These are phyloP conservation scores for Ceratopteris richardii DNA, from an alignment of 75 land plant genomes.

Conservation along the genomic window DNA sequence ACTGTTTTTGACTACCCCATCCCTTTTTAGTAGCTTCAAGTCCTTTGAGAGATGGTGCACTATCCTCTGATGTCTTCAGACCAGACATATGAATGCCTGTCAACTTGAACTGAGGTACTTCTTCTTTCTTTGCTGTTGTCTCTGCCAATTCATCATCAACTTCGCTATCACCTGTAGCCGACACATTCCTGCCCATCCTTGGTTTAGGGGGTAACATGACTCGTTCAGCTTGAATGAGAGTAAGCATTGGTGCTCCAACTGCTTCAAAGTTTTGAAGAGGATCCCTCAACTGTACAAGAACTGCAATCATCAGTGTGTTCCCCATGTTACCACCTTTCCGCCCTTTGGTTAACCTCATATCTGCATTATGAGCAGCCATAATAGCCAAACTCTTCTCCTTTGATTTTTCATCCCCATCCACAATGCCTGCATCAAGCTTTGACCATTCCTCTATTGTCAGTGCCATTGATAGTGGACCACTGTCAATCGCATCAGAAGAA, in stretches of 20 bases:
- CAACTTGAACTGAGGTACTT: slow-evolving; percentile 11
- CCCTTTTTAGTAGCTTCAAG: slow-evolving; percentile 2
- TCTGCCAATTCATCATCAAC: slow-evolving; percentile 10
- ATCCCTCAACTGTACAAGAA: slow-evolving; percentile 20
- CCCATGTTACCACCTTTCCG: slow-evolving; percentile 4
- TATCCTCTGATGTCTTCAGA: slow-evolving; percentile 10
- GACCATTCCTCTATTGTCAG: slow-evolving; percentile 25
- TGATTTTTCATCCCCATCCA: background rate
- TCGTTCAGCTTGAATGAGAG: slow-evolving; percentile 22
- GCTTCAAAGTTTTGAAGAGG: slow-evolving; percentile 23
- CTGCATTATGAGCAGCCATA: slow-evolving; percentile 7
- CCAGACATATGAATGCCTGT: slow-evolving; percentile 26
- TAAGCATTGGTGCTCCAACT: slow-evolving; percentile 32
- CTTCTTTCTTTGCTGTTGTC: background rate
- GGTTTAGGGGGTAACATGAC: slow-evolving; percentile 6
- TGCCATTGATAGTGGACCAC: slow-evolving; percentile 18
- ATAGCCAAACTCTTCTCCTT: background rate
- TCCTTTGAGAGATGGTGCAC: background rate
- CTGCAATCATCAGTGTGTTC: slow-evolving; percentile 13
- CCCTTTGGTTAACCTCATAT: background rate
- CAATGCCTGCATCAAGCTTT: slow-evolving; percentile 10
- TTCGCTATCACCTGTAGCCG: slow-evolving; percentile 3
- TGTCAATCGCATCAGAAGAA: slow-evolving; percentile 8
- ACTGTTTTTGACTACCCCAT: slow-evolving; percentile 23
- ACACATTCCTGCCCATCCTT: slow-evolving; percentile 4